phyloP scores from a whole-genome alignment of 225 moss, liverwort and hornwort species.

The Ulota crispa region DNA sequence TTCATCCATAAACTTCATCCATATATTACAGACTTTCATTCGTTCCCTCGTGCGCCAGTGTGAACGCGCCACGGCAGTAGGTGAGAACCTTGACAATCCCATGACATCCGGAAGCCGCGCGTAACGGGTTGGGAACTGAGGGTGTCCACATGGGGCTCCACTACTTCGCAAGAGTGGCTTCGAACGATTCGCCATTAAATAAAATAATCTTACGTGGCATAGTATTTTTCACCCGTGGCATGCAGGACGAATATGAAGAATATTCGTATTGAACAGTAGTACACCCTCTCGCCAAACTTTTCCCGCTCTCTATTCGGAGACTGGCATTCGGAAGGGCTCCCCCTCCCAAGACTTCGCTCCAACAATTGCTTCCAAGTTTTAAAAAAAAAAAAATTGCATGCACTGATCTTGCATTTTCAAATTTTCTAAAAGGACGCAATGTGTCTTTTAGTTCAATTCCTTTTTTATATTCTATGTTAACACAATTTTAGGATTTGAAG shows the following conservation, averaged over 20 bases:
- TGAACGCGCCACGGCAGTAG: neutral
- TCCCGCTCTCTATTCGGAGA: neutral
- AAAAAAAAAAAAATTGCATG: neutral
- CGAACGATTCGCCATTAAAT: neutral
- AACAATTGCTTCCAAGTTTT: neutral
- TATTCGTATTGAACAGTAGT: neutral
- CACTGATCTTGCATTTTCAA: neutral
- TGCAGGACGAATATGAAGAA: neutral
- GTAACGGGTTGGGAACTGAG: slow-evolving; percentile 16
- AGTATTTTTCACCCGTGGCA: neutral
- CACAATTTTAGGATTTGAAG: neutral
- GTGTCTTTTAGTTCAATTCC: neutral
- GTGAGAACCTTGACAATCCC: slow-evolving; percentile 10
- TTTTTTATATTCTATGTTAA: neutral
- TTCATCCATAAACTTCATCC: too few species aligned
- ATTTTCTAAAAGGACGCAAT: rapidly evolving
- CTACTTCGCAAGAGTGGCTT: slow-evolving; percentile 1
- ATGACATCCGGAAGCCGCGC: slow-evolving; percentile 22
- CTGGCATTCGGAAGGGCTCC: neutral
- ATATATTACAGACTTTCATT: neutral
- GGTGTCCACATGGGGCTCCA: slow-evolving; percentile 20
- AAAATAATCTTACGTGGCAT: neutral
- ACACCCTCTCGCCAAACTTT: slow-evolving; percentile 12
- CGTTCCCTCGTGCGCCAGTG: neutral
- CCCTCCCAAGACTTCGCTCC: neutral